phyloP scores from a whole-genome alignment of 257 asterid species.

The Capsicum baccatum region DNA sequence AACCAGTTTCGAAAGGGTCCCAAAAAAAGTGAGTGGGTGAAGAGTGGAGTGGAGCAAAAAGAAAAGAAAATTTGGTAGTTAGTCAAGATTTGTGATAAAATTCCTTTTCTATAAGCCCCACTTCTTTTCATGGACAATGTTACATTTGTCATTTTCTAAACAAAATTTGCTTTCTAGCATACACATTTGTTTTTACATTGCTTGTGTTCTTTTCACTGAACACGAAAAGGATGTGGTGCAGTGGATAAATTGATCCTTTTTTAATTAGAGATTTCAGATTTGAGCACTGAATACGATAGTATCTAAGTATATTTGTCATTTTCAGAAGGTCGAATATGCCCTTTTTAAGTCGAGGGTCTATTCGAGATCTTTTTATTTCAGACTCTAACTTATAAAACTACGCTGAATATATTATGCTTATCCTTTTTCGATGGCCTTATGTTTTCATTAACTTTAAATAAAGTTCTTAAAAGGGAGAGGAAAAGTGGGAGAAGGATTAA shows the following conservation, averaged over 20 bases:
- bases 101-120: background rate
- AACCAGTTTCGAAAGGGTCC: no score
- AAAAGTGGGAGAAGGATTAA: background rate
- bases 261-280: no score
- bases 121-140: background rate
- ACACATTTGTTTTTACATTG: background rate
- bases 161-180: background rate
- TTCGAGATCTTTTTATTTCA: no score
- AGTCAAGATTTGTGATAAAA: background rate
- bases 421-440: background rate
- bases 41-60: background rate
- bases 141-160: constrained; percentile 19
- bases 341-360: no score
- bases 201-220: background rate
- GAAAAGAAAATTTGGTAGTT: background rate
- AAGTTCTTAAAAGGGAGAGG: background rate
- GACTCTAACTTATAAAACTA: no score
- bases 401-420: no score
- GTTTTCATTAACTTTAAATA: background rate
- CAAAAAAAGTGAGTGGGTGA: background rate
- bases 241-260: no score
- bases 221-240: no score
- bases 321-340: no score
- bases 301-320: no score
- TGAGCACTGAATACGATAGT: no score